These are phyloP conservation scores for Aspergillus pseudoviridinutans DNA, from an alignment of 2,329 filamentous ascomycete genomes.

Conservation along the genomic window DNA sequence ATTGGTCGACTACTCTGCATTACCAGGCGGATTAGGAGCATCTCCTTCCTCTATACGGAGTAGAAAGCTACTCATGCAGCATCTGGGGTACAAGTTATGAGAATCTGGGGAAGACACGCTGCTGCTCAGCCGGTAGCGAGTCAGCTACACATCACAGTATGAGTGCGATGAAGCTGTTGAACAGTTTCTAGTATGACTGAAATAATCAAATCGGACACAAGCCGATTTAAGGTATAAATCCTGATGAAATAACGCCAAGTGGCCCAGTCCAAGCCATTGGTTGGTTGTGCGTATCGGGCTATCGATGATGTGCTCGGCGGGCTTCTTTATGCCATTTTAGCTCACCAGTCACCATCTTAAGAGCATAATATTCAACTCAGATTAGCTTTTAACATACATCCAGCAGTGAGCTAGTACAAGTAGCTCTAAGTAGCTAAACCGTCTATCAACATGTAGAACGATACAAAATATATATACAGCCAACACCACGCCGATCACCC, in stretches of 20 bases:
- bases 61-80: neutral
- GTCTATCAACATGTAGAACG: neutral
- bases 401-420: neutral
- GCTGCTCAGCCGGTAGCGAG: no score
- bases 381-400: neutral
- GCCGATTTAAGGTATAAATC: no score
- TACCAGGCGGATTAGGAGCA: neutral
- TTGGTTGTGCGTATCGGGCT: neutral
- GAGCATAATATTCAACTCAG: neutral
- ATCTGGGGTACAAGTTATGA: no score
- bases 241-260: neutral
- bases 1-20: neutral
- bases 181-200: no score
- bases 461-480: neutral
- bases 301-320: conserved; percentile 23
- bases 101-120: no score
- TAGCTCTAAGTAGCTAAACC: neutral
- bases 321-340: conserved; percentile 17
- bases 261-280: neutral
- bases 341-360: neutral
- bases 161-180: no score
- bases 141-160: no score
- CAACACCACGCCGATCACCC: neutral
- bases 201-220: neutral
- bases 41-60: neutral